These are phyloP conservation scores for Pneumocystis jirovecii DNA, from an alignment of 1,139 yeast species.

Conservation along the genomic window DNA sequence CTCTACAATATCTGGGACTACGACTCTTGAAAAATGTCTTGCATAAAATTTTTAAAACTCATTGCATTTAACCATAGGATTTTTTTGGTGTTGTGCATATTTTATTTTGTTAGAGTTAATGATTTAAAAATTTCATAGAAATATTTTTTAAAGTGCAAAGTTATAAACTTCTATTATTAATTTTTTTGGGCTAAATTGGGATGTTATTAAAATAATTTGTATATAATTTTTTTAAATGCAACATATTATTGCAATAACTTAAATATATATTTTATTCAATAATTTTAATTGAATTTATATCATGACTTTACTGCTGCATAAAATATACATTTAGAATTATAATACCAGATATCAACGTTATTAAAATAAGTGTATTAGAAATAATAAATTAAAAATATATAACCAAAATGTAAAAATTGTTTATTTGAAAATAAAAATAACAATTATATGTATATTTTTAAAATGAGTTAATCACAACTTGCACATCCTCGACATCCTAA, in stretches of 20 bases:
- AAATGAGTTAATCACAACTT: not conserved
- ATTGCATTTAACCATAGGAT: not conserved
- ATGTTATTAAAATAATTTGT: not conserved
- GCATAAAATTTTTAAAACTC: slow-evolving; percentile 2
- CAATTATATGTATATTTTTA: not conserved
- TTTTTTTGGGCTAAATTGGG: not conserved
- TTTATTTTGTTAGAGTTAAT: not conserved
- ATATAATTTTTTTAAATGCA: not conserved
- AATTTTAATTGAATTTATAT: not conserved
- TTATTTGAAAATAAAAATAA: not conserved
- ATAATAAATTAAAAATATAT: not conserved
- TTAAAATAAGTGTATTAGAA: not conserved
- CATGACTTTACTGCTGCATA: not conserved
- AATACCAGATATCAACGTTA: not conserved
- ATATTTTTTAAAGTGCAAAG: not conserved
- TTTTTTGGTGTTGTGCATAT: not conserved
- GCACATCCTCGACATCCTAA: slow-evolving; percentile 1
- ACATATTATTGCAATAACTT: not conserved
- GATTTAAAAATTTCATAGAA: not conserved
- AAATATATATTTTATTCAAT: not conserved
- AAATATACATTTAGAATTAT: not conserved
- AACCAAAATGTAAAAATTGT: not conserved
- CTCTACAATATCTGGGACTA: not conserved
- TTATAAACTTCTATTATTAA: not conserved
- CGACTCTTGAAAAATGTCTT: slow-evolving; percentile 3